These are phyloP conservation scores for Alternaria longipes DNA, from an alignment of 2,329 filamentous ascomycete genomes.

Conservation along the genomic window DNA sequence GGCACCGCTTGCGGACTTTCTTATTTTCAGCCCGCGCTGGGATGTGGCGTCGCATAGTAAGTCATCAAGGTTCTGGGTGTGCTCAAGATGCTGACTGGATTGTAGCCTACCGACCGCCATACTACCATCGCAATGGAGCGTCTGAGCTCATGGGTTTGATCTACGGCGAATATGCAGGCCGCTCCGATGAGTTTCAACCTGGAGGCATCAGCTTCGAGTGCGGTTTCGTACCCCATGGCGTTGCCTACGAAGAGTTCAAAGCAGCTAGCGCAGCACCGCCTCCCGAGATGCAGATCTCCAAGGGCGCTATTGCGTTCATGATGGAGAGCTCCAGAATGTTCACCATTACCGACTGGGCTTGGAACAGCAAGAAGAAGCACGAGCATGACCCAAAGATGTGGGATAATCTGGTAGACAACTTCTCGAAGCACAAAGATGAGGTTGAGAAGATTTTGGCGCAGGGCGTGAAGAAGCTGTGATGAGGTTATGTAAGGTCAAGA, in stretches of 20 bases:
- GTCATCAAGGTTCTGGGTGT: not conserved
- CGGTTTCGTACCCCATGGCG: constrained; percentile 73
- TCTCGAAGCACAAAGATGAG: constrained; percentile 58
- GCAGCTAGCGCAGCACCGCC: constrained; percentile 62
- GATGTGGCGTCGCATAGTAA: constrained; percentile 64
- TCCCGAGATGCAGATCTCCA: constrained; percentile 48
- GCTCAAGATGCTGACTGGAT: not conserved
- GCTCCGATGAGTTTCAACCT: constrained; percentile 65
- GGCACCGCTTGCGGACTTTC: constrained; percentile 71
- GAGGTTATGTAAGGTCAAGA: not conserved
- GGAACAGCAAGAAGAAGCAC: constrained; percentile 56
- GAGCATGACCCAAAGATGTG: constrained; percentile 60
- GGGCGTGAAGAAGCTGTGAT: constrained; percentile 36
- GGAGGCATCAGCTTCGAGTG: constrained; percentile 73
- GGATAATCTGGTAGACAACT: constrained; percentile 64
- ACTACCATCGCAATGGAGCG: constrained; percentile 73
- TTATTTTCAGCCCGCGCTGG: constrained; percentile 73
- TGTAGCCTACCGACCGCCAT: constrained; percentile 55
- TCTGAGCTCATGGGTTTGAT: constrained; percentile 74
- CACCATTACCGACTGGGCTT: constrained; percentile 50
- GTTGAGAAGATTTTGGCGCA: constrained; percentile 57
- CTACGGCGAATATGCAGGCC: constrained; percentile 63
- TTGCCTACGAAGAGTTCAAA: constrained; percentile 65
- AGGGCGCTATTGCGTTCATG: constrained; percentile 71
- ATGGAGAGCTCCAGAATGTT: constrained; percentile 62